Evolutionary conservation across 306 rosid species (phyloP), one percentile per base, ranked within the genome.

Genomic region (Ochetophila trinervis): DNA sequence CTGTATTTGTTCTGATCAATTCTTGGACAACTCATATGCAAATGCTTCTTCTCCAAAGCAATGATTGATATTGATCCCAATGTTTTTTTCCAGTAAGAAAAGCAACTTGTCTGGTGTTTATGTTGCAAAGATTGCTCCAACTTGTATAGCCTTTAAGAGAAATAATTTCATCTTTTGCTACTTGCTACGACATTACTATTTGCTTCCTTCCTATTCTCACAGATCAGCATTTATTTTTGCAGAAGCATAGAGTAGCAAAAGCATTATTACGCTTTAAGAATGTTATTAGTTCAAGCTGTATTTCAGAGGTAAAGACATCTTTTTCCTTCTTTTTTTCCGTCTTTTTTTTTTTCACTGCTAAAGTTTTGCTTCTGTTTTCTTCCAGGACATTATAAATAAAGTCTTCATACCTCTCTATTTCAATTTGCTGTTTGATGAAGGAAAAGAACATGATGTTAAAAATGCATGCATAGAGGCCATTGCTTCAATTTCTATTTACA

Each of bases 221-320:
- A 20, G 17, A 23, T 23, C 52, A 53, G 17, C 22, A 40, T 76
- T 67, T 75, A 48, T 42, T 78, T 53, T 61, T 85, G 76, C 87
- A 93, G 98, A 86, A 80, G 69, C 91, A 84, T 53, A 86, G 84
- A 80, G 82, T 95, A 79, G 98, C 89, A 36, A 87, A 82, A 82
- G 96, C 96, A 60, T 23, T 93, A 77, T 56, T 79, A 63, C 83
- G 84, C 70, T 89, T 93, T 79, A 81, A 77, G 67, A 87, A 83
- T 68, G 82, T 75, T 65, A 72, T 83, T 69, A 75, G 57, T 57
- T 23, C 51, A n/a, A 69, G 68, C 85, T 71, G 69, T 68, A 76
- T 85, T 42, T 78, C 94, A 18, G 97, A 87, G 96, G 98, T 93
- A 74, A 71, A 65, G 21, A 50, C 17, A 5, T 15, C 4, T 37